Evolutionary conservation across 805 yeast species (phyloP).

Genomic region (Debaryomyces tyrocola): DNA sequence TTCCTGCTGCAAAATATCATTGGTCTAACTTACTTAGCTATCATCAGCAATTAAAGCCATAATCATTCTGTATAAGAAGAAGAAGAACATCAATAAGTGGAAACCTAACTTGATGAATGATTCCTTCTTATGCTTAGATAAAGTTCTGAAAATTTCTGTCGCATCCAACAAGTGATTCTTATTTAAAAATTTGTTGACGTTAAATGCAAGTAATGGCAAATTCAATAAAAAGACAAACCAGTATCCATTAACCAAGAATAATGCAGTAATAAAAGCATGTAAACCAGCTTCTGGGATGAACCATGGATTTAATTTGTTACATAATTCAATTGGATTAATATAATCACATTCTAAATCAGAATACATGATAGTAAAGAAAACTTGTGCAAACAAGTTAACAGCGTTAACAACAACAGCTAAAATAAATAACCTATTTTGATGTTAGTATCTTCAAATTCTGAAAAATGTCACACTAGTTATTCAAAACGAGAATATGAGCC

Average conservation of each 20-base stretch:
- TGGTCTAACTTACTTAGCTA: neutral
- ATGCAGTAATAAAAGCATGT: slow-evolving; percentile 67
- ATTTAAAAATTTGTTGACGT: slow-evolving; percentile 72
- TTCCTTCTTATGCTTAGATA: slow-evolving; percentile 90
- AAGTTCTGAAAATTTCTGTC: slow-evolving; percentile 94
- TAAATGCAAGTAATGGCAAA: slow-evolving; percentile 81
- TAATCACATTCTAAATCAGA: slow-evolving; percentile 95
- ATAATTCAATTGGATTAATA: slow-evolving; percentile 94
- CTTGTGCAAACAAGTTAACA: slow-evolving; percentile 85
- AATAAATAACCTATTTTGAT: slow-evolving; percentile 53
- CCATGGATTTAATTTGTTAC: slow-evolving; percentile 87
- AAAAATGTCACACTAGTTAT: neutral
- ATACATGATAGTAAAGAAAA: slow-evolving; percentile 92
- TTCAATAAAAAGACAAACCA: slow-evolving; percentile 88
- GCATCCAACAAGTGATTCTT: slow-evolving; percentile 91
- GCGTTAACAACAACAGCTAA: slow-evolving; percentile 83
- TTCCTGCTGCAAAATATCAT: too few relatives aligned
- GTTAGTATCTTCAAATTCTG: neutral
- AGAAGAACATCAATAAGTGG: slow-evolving; percentile 90
- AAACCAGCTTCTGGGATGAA: slow-evolving; percentile 87
- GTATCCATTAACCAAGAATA: slow-evolving; percentile 83
- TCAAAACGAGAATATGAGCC: neutral
- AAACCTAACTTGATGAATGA: slow-evolving; percentile 87
- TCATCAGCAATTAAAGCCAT: slow-evolving; percentile 82
- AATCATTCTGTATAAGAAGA: slow-evolving; percentile 93